Evolutionary conservation across 345 rosid genomes (phyloP).

Genomic region (Acer negundo): DNA sequence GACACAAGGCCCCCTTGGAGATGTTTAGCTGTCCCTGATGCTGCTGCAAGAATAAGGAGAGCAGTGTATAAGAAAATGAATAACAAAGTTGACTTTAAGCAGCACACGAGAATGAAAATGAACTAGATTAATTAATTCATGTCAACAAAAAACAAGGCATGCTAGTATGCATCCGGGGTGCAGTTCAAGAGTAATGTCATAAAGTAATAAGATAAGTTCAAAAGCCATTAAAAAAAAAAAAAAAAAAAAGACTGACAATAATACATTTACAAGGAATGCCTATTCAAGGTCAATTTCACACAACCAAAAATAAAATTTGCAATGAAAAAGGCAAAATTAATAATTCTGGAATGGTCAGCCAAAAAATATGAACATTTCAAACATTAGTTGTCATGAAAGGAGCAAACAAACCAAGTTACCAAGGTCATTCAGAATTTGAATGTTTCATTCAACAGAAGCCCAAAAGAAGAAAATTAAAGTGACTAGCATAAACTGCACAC

Average conservation of each 20-base stretch:
- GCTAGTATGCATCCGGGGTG: background rate
- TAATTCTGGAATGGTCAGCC: background rate
- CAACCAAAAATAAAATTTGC: too few relatives aligned
- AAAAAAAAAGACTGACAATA: background rate
- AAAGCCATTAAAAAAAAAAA: background rate
- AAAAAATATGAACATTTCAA: background rate
- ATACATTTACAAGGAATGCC: background rate
- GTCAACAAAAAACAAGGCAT: background rate
- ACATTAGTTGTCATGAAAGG: background rate
- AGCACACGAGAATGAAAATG: background rate
- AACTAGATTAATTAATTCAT: background rate
- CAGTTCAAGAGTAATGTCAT: background rate
- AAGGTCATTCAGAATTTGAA: background rate
- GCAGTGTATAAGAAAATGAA: constrained; percentile 18
- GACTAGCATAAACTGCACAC: background rate
- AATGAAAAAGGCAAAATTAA: background rate
- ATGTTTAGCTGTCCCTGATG: constrained; percentile 44
- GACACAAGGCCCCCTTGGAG: constrained; percentile 64
- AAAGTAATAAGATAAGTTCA: background rate
- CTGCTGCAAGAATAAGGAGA: constrained; percentile 46
- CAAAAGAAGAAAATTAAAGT: background rate
- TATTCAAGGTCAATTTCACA: background rate
- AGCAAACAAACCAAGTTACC: constrained; percentile 2
- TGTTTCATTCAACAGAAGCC: constrained; percentile 9
- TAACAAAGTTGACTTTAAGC: background rate